These are phyloP conservation scores for Flaveria floridana DNA, from an alignment of 140 eudicot species.

Conservation along the genomic window DNA sequence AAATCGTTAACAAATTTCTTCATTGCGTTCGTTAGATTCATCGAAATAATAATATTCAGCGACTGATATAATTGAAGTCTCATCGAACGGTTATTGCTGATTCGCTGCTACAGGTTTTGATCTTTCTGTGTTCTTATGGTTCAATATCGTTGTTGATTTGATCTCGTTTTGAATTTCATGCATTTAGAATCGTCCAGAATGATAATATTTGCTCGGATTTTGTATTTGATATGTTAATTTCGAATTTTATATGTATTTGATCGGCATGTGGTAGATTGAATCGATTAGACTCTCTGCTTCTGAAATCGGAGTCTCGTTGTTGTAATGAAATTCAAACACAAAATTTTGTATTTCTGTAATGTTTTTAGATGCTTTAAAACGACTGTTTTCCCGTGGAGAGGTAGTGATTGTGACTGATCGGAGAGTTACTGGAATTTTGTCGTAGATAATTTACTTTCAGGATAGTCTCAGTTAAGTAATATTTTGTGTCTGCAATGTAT, in stretches of 20 bases:
- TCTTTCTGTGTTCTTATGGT: not conserved
- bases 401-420: no score
- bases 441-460: not conserved
- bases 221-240: not conserved
- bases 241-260: conserved; percentile 3
- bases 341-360: no score
- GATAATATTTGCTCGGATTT: not conserved
- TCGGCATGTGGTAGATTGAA: not conserved
- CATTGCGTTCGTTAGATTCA: not conserved
- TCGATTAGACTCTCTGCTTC: not conserved
- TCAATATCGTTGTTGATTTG: not conserved
- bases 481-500: not conserved
- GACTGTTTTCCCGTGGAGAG: not conserved
- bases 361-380: not conserved
- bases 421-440: no score
- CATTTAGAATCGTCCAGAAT: not conserved
- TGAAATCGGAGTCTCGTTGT: not conserved
- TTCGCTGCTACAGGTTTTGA: not conserved
- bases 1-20: not conserved
- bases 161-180: not conserved
- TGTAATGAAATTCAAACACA: no score
- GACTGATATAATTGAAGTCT: not conserved
- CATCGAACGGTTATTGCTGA: conserved; percentile 8
- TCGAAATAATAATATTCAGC: no score
- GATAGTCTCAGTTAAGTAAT: not conserved